phyloP scores from a whole-genome alignment of 371 early-diverging fungal genomes.

The Dinochytrium kinnereticum region DNA sequence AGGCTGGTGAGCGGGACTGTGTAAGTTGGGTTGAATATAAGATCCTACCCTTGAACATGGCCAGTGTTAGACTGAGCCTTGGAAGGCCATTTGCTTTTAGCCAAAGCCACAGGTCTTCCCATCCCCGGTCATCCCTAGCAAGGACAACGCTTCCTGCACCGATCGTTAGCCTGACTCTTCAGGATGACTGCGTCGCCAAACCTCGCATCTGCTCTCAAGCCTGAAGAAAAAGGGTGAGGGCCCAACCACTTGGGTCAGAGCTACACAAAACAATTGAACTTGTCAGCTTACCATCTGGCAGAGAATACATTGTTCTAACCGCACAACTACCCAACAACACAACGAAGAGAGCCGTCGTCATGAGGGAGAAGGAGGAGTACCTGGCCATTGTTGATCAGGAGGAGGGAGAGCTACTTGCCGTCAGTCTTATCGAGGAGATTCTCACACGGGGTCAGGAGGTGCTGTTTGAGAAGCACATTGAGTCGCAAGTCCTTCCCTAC shows the following conservation, averaged over 20 bases:
- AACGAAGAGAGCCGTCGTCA: no score
- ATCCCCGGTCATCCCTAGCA: slow-evolving; percentile 12
- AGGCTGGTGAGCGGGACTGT: no score
- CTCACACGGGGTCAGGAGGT: slow-evolving; percentile 53
- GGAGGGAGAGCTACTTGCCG: slow-evolving; percentile 51
- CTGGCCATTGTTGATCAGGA: slow-evolving; percentile 43
- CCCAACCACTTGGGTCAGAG: no score
- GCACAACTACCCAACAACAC: no score
- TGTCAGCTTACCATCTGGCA: no score
- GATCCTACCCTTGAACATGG: neutral
- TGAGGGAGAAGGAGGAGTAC: slow-evolving; percentile 52
- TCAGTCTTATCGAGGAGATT: slow-evolving; percentile 51
- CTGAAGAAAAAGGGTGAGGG: no score
- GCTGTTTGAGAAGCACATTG: slow-evolving; percentile 61
- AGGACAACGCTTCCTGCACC: no score
- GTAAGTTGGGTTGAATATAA: neutral
- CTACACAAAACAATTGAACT: no score
- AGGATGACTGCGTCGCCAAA: no score
- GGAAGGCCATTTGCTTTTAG: slow-evolving; percentile 10
- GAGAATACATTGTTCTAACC: no score
- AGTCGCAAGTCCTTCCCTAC: slow-evolving; percentile 58
- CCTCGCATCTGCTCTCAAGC: no score
- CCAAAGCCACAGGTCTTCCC: slow-evolving; percentile 28
- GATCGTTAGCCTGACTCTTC: no score
- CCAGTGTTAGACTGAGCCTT: slow-evolving; percentile 20